Evolutionary conservation across 768 basidiomycete species (phyloP), one percentile per base, ranked within the genome.

Genomic region (Boletellus ananas): DNA sequence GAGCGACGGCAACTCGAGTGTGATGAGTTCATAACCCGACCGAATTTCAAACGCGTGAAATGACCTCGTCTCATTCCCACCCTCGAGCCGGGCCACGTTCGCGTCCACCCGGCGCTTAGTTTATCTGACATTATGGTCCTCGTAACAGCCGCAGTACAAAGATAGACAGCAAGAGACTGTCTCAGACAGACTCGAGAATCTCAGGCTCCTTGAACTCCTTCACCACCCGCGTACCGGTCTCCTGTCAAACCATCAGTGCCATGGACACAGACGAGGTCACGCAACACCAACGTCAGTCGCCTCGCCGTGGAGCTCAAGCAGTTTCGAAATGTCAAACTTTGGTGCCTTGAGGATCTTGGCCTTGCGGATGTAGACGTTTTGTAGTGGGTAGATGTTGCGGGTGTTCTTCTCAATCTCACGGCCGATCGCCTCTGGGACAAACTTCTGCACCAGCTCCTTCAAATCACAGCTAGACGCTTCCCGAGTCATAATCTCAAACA

Each of bases 121-220:
- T 70, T 29, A 29, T 29, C 29, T 29, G 29, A 29, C 29, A 11
- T 29, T 9, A 29, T 29, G 29, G 29, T 29, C 29, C 6, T 8
- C 2, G 33, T 17, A 20, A 45, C 49, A 48, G 52, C 67, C 64
- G 66, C 63, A 62, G 63, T 73, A 75, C 72, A 70, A 64, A 62
- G 65, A 61, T 64, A 56, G 63, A 63, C 61, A 62, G 59, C 59
- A 58, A 48, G 48, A 62, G 45, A 52, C 47, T 61, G 62, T 66
- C 75, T 85, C 84, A 97, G 54, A 97, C 95, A 60, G 90, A 85
- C 67, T 89, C 89, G 49, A 90, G 82, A 62, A 94, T 81, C 75
- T 93, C 91, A 39, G 94, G 94, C 81, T 97, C 94, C 80, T 95
- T 94, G 80, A 94, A 98, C 70, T 95, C 94, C 78, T 90, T 93